Conservation (phyloP, 2,329 filamentous ascomycete species). For the Scedosporium boydii region DNA sequence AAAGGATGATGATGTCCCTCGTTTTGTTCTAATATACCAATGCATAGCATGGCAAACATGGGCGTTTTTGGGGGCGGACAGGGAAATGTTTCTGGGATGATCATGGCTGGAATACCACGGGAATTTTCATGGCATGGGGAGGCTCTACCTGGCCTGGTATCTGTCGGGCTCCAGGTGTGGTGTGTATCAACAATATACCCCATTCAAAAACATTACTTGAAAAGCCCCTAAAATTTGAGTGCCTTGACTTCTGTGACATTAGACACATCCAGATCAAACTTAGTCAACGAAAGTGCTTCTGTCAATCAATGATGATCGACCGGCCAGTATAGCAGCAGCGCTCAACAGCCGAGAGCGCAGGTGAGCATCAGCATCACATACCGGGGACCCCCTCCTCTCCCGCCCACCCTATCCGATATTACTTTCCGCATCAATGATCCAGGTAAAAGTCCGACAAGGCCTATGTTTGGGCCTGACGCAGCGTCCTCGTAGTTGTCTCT, state of each 20-base stretch:
- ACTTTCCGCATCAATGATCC: not conserved
- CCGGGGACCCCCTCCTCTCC: not conserved
- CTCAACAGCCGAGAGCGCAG: not conserved
- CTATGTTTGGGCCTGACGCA: not conserved
- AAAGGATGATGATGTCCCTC: not conserved
- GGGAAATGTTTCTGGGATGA: not conserved
- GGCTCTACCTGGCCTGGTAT: too few relatives aligned
- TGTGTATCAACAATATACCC: too few relatives aligned
- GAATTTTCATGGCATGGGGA: not conserved
- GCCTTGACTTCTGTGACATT: too few relatives aligned
- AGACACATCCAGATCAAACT: too few relatives aligned
- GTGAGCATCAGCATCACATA: not conserved
- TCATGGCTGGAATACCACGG: not conserved
- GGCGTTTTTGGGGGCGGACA: not conserved
- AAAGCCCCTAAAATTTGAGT: too few relatives aligned
- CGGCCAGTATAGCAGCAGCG: too few relatives aligned
- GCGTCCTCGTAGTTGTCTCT: not conserved
- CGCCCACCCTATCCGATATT: not conserved
- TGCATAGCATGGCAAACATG: conserved; percentile 5
- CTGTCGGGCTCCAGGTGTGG: too few relatives aligned
- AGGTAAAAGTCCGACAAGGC: not conserved
- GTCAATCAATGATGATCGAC: too few relatives aligned
- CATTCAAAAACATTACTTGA: too few relatives aligned
- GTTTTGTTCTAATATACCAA: conserved; percentile 4
- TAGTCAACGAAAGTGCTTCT: too few relatives aligned